Percentiles rank a stretch among this genome's conserved stretches.
Evolutionary conservation across 1,139 yeast species (phyloP).

Genomic region (Pneumocystis wakefieldiae): DNA sequence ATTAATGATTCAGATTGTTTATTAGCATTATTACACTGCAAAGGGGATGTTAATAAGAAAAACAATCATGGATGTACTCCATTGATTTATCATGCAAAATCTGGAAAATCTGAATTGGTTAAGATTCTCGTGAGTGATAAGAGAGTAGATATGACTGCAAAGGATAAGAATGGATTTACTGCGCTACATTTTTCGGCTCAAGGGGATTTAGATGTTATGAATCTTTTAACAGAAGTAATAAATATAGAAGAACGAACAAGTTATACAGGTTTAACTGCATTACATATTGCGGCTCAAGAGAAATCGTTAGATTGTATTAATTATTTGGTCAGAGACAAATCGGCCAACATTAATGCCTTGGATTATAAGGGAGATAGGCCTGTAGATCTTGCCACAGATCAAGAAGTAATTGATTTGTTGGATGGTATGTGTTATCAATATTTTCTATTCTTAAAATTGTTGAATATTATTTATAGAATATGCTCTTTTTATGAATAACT

Average conservation of each 20-base stretch:
- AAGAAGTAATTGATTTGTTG: slow-evolving; percentile 31
- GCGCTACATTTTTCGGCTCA: slow-evolving; percentile 11
- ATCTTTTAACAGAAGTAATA: slow-evolving; percentile 5
- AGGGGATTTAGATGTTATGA: slow-evolving; percentile 3
- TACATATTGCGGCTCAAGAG: slow-evolving; percentile 10
- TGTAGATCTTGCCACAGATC: slow-evolving; percentile 37
- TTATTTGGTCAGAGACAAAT: background rate
- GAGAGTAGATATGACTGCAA: slow-evolving; percentile 20
- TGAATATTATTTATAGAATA: background rate
- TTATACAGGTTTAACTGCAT: slow-evolving; percentile 24
- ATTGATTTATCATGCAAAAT: slow-evolving; percentile 53
- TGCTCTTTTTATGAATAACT: slow-evolving; percentile 16
- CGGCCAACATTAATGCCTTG: background rate
- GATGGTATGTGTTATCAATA: slow-evolving; percentile 26
- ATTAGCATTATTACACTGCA: slow-evolving; percentile 30
- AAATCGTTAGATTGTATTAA: background rate
- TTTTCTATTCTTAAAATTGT: slow-evolving; percentile 23
- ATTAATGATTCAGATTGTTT: slow-evolving; percentile 31
- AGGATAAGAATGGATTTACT: slow-evolving; percentile 15
- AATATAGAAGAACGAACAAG: slow-evolving; percentile 17
- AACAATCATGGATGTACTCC: slow-evolving; percentile 55
- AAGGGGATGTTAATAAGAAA: slow-evolving; percentile 41
- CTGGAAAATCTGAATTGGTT: slow-evolving; percentile 49
- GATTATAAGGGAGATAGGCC: slow-evolving; percentile 15
- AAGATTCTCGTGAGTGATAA: slow-evolving; percentile 21